These are phyloP conservation scores for Plasmodium knowlesi DNA, from an alignment of 169 alveolate species.

Conservation along the genomic window DNA sequence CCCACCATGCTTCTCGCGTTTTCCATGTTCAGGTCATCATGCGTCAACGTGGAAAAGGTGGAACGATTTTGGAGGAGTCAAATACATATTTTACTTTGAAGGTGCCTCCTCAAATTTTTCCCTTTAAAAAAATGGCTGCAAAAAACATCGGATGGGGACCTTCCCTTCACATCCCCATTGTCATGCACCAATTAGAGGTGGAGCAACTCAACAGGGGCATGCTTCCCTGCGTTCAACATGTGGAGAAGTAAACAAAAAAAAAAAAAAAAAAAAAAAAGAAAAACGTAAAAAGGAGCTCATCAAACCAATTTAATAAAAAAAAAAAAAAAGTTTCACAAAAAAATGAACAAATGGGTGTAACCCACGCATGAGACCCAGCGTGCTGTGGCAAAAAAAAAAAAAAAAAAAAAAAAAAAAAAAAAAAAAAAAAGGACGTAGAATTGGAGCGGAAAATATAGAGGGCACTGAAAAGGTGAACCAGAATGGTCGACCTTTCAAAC, in stretches of 20 bases:
- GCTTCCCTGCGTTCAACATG: background rate
- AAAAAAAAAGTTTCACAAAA: background rate
- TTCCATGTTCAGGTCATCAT: background rate
- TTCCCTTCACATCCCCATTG: background rate
- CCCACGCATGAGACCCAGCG: background rate
- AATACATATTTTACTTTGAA: background rate
- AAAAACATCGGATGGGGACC: background rate
- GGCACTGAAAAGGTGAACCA: background rate
- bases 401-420: too few species aligned
- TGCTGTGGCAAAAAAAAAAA: background rate
- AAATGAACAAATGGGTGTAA: background rate
- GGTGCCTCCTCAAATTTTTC: background rate
- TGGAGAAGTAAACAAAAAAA: background rate
- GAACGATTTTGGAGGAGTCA: background rate
- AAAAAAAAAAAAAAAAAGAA: background rate
- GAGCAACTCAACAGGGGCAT: background rate
- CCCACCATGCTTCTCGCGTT: background rate
- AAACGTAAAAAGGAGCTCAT: background rate
- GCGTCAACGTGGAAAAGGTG: background rate
- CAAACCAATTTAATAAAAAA: background rate
- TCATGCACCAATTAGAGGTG: background rate
- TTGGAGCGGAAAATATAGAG: too few species aligned
- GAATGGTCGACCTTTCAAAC: background rate
- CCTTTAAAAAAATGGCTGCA: background rate
- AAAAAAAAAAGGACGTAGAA: too few species aligned